Percentiles rank a stretch among this genome's conserved stretches.
Evolutionary conservation across 2,329 filamentous ascomycete species (phyloP).

Genomic region (Sphaerulina musiva): DNA sequence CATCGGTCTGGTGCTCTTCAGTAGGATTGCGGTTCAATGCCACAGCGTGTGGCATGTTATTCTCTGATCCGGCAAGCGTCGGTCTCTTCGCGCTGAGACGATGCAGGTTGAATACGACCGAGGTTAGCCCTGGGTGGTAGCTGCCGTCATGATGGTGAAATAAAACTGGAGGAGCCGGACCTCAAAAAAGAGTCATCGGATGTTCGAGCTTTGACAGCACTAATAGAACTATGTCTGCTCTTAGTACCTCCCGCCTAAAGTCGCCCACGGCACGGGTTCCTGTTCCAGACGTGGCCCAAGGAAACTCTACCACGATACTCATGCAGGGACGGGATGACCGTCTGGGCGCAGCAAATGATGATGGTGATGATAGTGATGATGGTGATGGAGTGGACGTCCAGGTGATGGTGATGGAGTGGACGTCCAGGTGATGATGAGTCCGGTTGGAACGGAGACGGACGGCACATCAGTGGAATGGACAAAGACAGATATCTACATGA

Average conservation of each 20-base stretch:
- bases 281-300: not conserved
- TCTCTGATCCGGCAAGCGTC: not conserved
- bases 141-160: not conserved
- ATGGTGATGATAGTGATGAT: not conserved
- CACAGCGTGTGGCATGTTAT: conserved; percentile 6
- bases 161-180: not conserved
- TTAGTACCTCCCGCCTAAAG: not conserved
- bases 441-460: too few relatives aligned
- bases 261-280: not conserved
- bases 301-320: not conserved
- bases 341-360: not conserved
- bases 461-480: too few relatives aligned
- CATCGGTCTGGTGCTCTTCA: conserved; percentile 2
- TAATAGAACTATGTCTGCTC: not conserved
- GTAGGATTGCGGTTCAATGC: not conserved
- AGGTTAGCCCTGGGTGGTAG: not conserved
- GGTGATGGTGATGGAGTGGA: too few relatives aligned
- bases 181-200: not conserved
- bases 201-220: not conserved
- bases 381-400: not conserved
- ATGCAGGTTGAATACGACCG: conserved; percentile 2
- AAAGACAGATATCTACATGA: too few relatives aligned
- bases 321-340: not conserved
- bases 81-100: not conserved
- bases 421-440: too few relatives aligned